Conservation (phyloP, 1,284 basidiomycete species). For the Amylostereum areolatum region DNA sequence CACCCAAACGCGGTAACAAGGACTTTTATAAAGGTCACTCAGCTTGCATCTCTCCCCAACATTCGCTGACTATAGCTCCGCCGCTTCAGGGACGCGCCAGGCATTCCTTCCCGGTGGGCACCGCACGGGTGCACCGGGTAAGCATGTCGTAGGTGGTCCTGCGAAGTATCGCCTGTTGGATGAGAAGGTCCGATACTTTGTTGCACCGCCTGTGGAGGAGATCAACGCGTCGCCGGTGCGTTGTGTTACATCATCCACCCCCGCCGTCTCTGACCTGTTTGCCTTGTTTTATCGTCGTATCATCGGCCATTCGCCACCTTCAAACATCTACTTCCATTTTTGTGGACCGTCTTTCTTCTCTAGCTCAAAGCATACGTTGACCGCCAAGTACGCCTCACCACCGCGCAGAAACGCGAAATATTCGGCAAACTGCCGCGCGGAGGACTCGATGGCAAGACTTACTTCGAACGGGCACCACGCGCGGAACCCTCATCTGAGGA, state of each 20-base stretch:
- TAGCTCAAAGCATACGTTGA: conserved; percentile 32
- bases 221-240: conserved; percentile 60
- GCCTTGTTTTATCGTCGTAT: not conserved
- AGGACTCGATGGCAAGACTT: conserved; percentile 25
- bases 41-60: not conserved
- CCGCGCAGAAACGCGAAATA: conserved; percentile 23
- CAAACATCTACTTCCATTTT: not conserved
- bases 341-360: not conserved
- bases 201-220: conserved; percentile 69
- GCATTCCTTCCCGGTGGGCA: conserved; percentile 77
- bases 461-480: conserved; percentile 21
- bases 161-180: conserved; percentile 78
- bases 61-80: not conserved
- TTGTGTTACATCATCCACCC: conserved; percentile 8
- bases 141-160: conserved; percentile 69
- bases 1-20: conserved; percentile 83
- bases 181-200: conserved; percentile 77
- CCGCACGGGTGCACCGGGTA: conserved; percentile 82
- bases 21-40: conserved; percentile 86
- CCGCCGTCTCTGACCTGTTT: not conserved
- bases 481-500: too few species aligned
- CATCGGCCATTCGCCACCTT: not conserved
- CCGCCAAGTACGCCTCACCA: conserved; percentile 18
- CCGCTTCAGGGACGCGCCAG: conserved; percentile 66
- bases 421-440: conserved; percentile 29